Evolutionary conservation across 2,329 filamentous ascomycete species (phyloP).

Genomic region (Pseudocercospora macadamiae): DNA sequence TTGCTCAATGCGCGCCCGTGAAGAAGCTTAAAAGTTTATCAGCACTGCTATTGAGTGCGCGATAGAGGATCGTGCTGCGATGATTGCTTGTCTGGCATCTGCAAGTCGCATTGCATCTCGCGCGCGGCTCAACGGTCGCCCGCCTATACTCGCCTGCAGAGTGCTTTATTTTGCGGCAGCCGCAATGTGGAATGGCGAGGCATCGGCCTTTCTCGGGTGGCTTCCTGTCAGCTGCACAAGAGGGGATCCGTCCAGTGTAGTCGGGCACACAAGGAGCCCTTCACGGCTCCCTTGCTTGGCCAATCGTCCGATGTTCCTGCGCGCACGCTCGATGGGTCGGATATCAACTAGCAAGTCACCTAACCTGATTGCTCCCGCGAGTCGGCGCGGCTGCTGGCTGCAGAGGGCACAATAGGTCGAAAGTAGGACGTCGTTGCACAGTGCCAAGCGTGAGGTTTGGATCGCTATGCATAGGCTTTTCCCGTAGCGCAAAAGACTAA

Average conservation of each 20-base stretch:
- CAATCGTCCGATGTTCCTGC: constrained; percentile 16
- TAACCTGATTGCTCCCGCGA: constrained; percentile 4
- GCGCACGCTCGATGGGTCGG: constrained; percentile 9
- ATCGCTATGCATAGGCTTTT: not conserved
- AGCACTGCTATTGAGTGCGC: constrained; percentile 14
- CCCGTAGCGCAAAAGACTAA: constrained; percentile 5
- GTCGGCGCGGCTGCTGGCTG: constrained; percentile 4
- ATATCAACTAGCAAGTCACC: not conserved
- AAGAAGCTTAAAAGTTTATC: constrained; percentile 25
- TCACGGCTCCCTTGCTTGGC: constrained; percentile 25
- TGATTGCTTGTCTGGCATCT: constrained; percentile 4
- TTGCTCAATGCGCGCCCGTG: constrained; percentile 17
- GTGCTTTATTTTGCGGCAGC: not conserved
- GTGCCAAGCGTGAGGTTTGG: constrained; percentile 10
- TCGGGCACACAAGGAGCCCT: constrained; percentile 22
- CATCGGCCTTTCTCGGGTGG: constrained; percentile 30
- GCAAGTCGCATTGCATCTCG: constrained; percentile 1
- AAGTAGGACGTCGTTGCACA: constrained; percentile 7
- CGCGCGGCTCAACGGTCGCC: constrained; percentile 20
- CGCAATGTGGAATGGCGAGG: constrained; percentile 24
- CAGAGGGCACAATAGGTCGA: not conserved
- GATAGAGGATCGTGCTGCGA: constrained; percentile 8
- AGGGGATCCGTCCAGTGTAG: constrained; percentile 16
- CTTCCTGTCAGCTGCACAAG: constrained; percentile 29
- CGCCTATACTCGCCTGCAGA: not conserved